These are phyloP conservation scores for Suhomyces kunorum DNA, from an alignment of 1,139 yeast genomes.

Conservation along the genomic window DNA sequence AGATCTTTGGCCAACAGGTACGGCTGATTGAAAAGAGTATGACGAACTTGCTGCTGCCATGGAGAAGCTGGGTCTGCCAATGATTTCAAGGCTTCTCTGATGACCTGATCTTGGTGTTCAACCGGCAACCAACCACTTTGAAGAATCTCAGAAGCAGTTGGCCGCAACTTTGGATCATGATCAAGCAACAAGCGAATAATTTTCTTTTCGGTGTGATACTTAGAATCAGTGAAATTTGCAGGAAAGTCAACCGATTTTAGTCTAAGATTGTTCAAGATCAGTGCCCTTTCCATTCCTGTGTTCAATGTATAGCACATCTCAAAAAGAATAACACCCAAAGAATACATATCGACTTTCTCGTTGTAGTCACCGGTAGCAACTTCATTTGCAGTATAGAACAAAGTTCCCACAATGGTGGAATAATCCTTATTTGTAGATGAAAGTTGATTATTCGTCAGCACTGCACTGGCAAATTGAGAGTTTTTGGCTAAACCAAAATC, in stretches of 20 bases:
- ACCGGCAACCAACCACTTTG: conserved; percentile 84
- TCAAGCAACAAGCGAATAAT: conserved; percentile 66
- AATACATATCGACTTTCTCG: conserved; percentile 94
- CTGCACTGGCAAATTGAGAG: conserved; percentile 48
- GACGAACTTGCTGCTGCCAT: conserved; percentile 91
- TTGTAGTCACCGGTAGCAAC: conserved; percentile 78
- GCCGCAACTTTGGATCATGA: conserved; percentile 75
- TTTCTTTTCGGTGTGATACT: conserved; percentile 58
- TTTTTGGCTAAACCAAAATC: conserved; percentile 96
- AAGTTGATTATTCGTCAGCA: conserved; percentile 45
- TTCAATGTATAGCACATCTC: conserved; percentile 85
- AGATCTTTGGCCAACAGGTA: conserved; percentile 80
- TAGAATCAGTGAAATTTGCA: conserved; percentile 52
- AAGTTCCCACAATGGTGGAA: conserved; percentile 91
- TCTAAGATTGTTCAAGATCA: conserved; percentile 64
- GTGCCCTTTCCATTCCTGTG: conserved; percentile 92
- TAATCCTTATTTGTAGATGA: conserved; percentile 57
- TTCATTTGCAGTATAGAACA: conserved; percentile 89
- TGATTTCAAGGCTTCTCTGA: conserved; percentile 83
- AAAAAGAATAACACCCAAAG: conserved; percentile 89
- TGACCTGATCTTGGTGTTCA: conserved; percentile 85
- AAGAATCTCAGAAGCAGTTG: conserved; percentile 72
- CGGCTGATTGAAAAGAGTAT: conserved; percentile 79
- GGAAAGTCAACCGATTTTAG: conserved; percentile 65
- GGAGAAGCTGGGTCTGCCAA: conserved; percentile 89